These are phyloP conservation scores for Porcisia hertigi DNA, from an alignment of 208 protist genomes.

Conservation along the genomic window DNA sequence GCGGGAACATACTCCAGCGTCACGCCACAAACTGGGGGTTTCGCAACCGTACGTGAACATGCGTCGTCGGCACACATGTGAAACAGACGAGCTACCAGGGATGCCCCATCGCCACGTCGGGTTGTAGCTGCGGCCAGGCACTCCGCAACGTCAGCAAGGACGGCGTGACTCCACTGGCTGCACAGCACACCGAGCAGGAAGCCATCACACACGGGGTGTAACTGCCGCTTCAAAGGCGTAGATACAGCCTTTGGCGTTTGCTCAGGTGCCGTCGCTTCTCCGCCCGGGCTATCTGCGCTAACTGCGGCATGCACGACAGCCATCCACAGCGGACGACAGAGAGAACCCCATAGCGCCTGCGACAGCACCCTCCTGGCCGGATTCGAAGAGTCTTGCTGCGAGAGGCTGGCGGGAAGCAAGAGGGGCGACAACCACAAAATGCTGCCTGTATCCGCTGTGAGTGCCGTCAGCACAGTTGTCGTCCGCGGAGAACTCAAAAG, in stretches of 20 bases:
- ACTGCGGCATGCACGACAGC: slow-evolving; percentile 22
- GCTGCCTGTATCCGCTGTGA: slow-evolving; percentile 17
- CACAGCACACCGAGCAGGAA: slow-evolving; percentile 13
- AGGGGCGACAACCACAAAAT: slow-evolving; percentile 26
- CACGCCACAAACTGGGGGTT: neutral
- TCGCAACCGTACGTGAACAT: neutral
- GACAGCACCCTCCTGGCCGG: neutral
- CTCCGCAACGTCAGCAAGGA: slow-evolving; percentile 9
- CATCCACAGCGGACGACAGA: slow-evolving; percentile 7
- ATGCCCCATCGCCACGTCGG: neutral
- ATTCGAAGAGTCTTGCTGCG: neutral
- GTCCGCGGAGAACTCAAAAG: slow-evolving; percentile 1
- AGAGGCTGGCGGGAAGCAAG: neutral
- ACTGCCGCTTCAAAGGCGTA: neutral
- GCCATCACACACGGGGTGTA: neutral
- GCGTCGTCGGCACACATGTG: neutral
- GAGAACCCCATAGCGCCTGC: neutral
- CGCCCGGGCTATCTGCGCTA: neutral
- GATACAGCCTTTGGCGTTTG: neutral
- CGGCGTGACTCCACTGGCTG: neutral
- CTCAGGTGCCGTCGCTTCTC: neutral
- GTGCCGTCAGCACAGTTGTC: neutral
- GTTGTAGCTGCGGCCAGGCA: neutral
- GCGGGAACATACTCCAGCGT: neutral
- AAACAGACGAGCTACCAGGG: slow-evolving; percentile 6